Base-by-base conservation (phyloP, 2,329 filamentous ascomycete species). In the Allantophomopsis cytisporea region DNA sequence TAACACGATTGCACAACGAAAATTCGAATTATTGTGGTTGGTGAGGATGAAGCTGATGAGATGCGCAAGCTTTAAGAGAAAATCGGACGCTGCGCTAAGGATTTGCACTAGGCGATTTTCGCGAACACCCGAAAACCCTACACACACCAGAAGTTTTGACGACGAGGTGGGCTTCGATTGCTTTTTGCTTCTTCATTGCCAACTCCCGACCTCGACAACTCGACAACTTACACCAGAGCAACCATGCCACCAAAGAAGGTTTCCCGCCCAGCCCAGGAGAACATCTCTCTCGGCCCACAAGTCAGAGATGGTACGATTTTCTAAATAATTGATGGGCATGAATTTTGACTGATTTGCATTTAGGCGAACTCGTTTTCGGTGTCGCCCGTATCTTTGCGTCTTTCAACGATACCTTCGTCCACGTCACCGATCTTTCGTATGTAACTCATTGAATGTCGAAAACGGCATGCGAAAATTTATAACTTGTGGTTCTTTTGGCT, bases 391-490 rank as follows among this genome's bases (percentile, higher is more conserved):
- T 85, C 66, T 85, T 85, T 64, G 80, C 80, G 54, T 83, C 78
- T 47, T 76, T 76, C 69, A 76, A 76, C 60, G 71, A 76, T 57
- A 75, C 71, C 57, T 76, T 75, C 66, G 91, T 98, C 65, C 91
- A 98, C 74, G 86, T 98, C 64, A 98, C 91, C 74, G 91, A 96
- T 94, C 86, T 98, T 66, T 80, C 73, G 82, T 87, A 69, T 64
- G 76, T 75, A 58, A 35, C 30, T 46, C 44, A 44, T 43, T 45
- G 51, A 52, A 49, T 45, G 39, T 45, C 46, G 41, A 37, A 31
- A 36, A 42, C 38, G 39, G 41, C 41, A 43, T 40, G 6, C 38
- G 35, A 36, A 40, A 35, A 14, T 43, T 15, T 38, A 8, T 41
- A 36, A 41, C 38, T 51, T 48, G 49, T 54, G 46, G 56, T 56